phyloP scores from a whole-genome alignment of 768 basidiomycete species.

The Pisolithus tinctorius region DNA sequence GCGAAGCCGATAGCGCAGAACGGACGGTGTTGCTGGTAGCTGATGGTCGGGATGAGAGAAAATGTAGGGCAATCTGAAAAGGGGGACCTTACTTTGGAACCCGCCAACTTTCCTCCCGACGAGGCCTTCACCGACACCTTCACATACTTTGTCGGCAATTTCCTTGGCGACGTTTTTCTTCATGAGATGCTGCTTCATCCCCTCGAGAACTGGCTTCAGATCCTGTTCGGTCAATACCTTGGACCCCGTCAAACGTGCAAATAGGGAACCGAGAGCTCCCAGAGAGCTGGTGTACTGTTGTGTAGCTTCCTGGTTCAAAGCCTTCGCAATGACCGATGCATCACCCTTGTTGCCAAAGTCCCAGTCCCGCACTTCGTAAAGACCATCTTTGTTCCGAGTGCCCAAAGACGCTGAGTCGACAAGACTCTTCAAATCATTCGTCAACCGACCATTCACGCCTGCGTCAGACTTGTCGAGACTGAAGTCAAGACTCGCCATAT shows the following conservation, averaged over 20 bases:
- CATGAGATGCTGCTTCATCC: constrained; percentile 98
- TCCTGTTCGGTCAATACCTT: constrained; percentile 80
- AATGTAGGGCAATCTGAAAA: background rate
- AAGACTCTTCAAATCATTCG: constrained; percentile 51
- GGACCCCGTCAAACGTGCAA: constrained; percentile 79
- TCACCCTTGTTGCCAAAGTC: constrained; percentile 52
- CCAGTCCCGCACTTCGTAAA: constrained; percentile 81
- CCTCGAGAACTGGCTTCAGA: constrained; percentile 79
- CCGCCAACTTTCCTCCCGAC: constrained; percentile 89
- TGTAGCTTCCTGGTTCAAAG: constrained; percentile 40
- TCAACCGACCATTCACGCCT: constrained; percentile 19
- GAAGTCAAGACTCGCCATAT: constrained; percentile 93
- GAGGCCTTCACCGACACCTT: constrained; percentile 84
- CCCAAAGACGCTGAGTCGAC: constrained; percentile 74
- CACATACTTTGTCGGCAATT: constrained; percentile 91
- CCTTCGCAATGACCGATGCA: constrained; percentile 49
- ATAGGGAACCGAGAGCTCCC: constrained; percentile 68
- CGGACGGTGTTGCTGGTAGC: constrained; percentile 83
- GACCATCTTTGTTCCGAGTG: constrained; percentile 61
- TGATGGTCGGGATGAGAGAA: constrained; percentile 26
- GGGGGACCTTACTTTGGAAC: constrained; percentile 63
- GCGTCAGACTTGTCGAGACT: constrained; percentile 51
- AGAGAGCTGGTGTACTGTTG: constrained; percentile 38
- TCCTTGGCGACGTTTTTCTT: constrained; percentile 97
- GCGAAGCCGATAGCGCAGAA: constrained; percentile 70